Evolutionary conservation across 179 eudicot species (phyloP), one percentile per base, ranked within the genome.

Genomic region (Spinacia oleracea): DNA sequence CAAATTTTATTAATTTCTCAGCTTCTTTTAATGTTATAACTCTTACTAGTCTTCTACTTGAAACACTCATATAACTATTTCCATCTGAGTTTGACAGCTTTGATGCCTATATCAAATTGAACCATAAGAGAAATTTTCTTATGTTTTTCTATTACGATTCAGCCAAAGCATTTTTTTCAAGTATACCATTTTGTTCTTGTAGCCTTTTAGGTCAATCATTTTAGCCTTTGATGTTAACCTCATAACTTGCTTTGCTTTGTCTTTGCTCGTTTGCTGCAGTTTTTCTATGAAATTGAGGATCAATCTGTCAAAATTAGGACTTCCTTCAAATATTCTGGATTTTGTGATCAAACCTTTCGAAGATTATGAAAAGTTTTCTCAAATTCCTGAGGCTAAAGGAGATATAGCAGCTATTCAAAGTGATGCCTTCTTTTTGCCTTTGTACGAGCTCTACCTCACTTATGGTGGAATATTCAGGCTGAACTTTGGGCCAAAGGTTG

Each of bases 391-490:
- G 85, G 99, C 97, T 31, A 92, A 88, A 80, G 97, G 97, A 31
- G 73, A 89, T 35, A 87, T 96, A 75, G 84, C 82, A 9, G 92
- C 98, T 51, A 82, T 96, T 71, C 89, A 89, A 55, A 85, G 80
- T 46, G 97, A 94, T 86, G 89, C 99, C 7, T 96, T 96, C 79
- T 96, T 96, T 81, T 77, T 96, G 74, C 98, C 98, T 29, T 84
- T 96, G 83, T 96, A 91, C 77, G 97, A 96, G 84, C 98, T 96
- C 73, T 96, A 73, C 86, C 92, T 94, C 78, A 94, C 98, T 75
- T 96, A 96, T 80, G 99, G 99, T 43, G 99, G 99, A 68, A 86
- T 96, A 80, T 96, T 96, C 87, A 86, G 98, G 82, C 83, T 96
- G 78, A 87, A 89, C 55, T 92, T 96, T 83, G 99, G 99, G 75